Conservation (phyloP, 495 filamentous ascomycete genomes). For the Penicillium salamii region DNA sequence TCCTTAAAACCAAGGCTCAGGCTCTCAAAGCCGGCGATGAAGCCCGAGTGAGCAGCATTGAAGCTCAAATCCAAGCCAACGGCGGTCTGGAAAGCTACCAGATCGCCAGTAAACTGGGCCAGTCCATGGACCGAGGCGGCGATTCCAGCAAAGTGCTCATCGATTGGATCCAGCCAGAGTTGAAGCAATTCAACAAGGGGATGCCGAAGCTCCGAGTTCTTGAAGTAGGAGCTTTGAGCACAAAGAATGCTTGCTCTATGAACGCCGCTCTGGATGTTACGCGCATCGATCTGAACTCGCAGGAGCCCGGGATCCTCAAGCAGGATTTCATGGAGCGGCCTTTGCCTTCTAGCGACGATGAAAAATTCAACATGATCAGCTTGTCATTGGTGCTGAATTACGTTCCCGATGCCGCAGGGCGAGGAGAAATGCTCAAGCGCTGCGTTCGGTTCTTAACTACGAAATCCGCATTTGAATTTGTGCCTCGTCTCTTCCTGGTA, state of each 20-base stretch:
- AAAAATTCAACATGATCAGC: conserved; percentile 83
- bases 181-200: conserved; percentile 23
- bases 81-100: conserved; percentile 88
- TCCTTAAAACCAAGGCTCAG: conserved; percentile 72
- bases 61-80: conserved; percentile 58
- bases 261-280: conserved; percentile 68
- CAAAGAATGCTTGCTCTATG: conserved; percentile 77
- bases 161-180: conserved; percentile 69
- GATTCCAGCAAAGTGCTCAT: conserved; percentile 85
- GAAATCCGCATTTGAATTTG: conserved; percentile 22
- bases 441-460: conserved; percentile 50
- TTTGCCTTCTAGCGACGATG: conserved; percentile 56
- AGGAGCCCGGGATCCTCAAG: conserved; percentile 71
- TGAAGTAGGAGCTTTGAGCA: conserved; percentile 87
- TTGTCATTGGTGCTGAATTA: conserved; percentile 96
- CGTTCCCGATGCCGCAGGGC: conserved; percentile 68
- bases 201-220: conserved; percentile 58
- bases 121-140: conserved; percentile 79
- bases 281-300: conserved; percentile 88
- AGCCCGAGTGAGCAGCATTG: conserved; percentile 50
- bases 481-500: conserved; percentile 88
- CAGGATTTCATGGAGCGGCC: conserved; percentile 95
- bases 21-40: conserved; percentile 64
- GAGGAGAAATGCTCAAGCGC: conserved; percentile 86
- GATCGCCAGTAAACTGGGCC: conserved; percentile 81